Evolutionary conservation across 1,284 basidiomycete genomes (phyloP), one percentile per base, ranked within the genome.

Genomic region (Cryptococcus depauperatus): DNA sequence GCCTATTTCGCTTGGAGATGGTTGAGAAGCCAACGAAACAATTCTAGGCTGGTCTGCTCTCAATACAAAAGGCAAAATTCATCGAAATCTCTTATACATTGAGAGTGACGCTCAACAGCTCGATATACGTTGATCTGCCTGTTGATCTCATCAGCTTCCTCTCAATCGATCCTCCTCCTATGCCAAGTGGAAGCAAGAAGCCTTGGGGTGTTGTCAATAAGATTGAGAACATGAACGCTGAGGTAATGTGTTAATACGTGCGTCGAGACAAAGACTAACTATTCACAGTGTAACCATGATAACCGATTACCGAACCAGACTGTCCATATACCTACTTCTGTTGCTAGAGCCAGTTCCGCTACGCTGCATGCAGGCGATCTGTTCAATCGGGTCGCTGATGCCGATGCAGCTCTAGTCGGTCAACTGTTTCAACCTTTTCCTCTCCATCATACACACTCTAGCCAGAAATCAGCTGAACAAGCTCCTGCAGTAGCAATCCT

Each of bases 1-100:
- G 30, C 13, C 9, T 8, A 8, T 16, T 27, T 23, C 13, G n/a
- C 14, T 8, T 14, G 5, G 33, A 5, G 34, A 16, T 4, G 9
- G 5, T 16, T 14, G 13, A 25, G 26, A 9, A 27, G 30, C 40
- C 38, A 19, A 42, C 23, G 23, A 28, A 28, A 43, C 18, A 32
- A 49, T 35, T 42, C 22, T 44, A 89, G 83, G 62, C 77, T 13
- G 84, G 89, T 48, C 78, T 83, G 6, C 68, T 95, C 26, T 81
- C 85, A 0, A 77, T 93, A 32, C 61, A 77, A n/a, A 79, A 84
- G 27, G 80, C 82, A 26, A 76, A 81, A 29, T 76, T 92, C 13
- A 67, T 96, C 30, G 87, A 92, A 63, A 81, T 95, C 33, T 76
- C 80, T 43, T 90, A 92, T 62, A 73, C 75, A 4, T 72, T 95